phyloP scores from a whole-genome alignment of 1,284 basidiomycete genomes.

The Apiotrichum montevideense region DNA sequence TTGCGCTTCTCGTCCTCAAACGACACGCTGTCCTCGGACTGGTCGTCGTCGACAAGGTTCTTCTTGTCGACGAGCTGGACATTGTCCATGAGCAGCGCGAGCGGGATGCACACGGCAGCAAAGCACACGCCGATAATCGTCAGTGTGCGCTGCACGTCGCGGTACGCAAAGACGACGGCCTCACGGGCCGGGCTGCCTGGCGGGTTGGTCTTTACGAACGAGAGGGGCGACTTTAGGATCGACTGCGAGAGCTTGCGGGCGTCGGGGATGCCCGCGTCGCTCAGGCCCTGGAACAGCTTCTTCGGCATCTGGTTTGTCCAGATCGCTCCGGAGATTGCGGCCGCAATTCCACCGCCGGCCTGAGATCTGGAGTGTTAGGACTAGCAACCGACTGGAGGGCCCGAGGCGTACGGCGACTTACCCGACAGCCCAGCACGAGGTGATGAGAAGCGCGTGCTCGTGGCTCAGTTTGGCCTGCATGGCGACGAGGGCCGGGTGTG shows the following conservation, averaged over 20 bases:
- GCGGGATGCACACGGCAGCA: slow-evolving; percentile 21
- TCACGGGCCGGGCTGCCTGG: slow-evolving; percentile 38
- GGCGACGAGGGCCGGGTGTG: slow-evolving; percentile 33
- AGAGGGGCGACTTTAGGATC: slow-evolving; percentile 40
- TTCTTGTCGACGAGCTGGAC: slow-evolving; percentile 33
- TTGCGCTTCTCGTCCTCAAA: neutral
- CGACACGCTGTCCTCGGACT: neutral
- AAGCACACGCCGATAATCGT: slow-evolving; percentile 40
- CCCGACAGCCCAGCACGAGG: slow-evolving; percentile 12
- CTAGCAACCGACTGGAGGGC: neutral
- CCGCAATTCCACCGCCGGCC: slow-evolving; percentile 36
- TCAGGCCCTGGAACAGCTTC: slow-evolving; percentile 15
- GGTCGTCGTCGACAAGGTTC: slow-evolving; percentile 12
- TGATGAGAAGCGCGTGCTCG: slow-evolving; percentile 18
- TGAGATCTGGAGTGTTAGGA: slow-evolving; percentile 4
- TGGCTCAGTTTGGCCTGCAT: slow-evolving; percentile 18
- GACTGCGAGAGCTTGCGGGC: slow-evolving; percentile 22
- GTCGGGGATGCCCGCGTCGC: slow-evolving; percentile 23
- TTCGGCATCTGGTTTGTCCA: slow-evolving; percentile 34
- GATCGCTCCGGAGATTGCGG: slow-evolving; percentile 43
- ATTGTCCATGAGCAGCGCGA: slow-evolving; percentile 28
- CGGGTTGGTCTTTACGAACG: slow-evolving; percentile 33
- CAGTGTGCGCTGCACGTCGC: slow-evolving; percentile 34
- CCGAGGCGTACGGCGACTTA: neutral
- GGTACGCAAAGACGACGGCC: slow-evolving; percentile 36